Evolutionary conservation across 2,329 filamentous ascomycete genomes (phyloP), one percentile per base, ranked within the genome.

Genomic region (Fusarium aywerte): DNA sequence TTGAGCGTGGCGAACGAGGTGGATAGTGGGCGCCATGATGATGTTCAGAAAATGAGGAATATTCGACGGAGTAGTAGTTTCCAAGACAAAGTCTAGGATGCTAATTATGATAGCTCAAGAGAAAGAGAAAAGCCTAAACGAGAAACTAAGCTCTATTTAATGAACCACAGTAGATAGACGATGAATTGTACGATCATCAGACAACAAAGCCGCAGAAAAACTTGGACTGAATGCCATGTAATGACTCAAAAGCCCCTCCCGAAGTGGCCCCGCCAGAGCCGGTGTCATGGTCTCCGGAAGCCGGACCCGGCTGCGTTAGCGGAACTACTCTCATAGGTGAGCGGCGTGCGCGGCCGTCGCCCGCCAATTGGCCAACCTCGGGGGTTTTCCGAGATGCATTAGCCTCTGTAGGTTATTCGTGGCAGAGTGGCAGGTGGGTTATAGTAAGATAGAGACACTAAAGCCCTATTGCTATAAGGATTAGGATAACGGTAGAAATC

Each of bases 1-100:
- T 80, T 92, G 83, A 13, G 89, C 90, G 77, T 93, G 90, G 78
- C 91, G 90, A 72, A 93, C 86, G 68, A 90, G 82, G 77, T 91
- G 87, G 68, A 92, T 81, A 40, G 82, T 86, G 25, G 83, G 82
- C 4, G 82, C 76, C 84, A 87, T 86, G 51, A 75, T 21, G 54
- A 45, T 31, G 31, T 49, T n/a, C n/a, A n/a, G n/a, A n/a, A n/a
- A n/a, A n/a, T n/a, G n/a, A 27, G 27, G 27, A 4, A 27, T 38
- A 25, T 27, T 45, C n/a, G 43, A 29, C n/a, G 9, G 29, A 40
- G 40, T 27, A n/a, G 55, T 51, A 35, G 57, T 42, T 39, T 15
- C 12, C 23, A 27, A 38, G 18, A 23, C 23, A n/a, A 16, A 18
- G n/a, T 38, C 31, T 49, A 15, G 21, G 18, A n/a, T 15, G 20